Conservation (phyloP, 176 grass and related monocot species). For the Oryza glaberrima region DNA sequence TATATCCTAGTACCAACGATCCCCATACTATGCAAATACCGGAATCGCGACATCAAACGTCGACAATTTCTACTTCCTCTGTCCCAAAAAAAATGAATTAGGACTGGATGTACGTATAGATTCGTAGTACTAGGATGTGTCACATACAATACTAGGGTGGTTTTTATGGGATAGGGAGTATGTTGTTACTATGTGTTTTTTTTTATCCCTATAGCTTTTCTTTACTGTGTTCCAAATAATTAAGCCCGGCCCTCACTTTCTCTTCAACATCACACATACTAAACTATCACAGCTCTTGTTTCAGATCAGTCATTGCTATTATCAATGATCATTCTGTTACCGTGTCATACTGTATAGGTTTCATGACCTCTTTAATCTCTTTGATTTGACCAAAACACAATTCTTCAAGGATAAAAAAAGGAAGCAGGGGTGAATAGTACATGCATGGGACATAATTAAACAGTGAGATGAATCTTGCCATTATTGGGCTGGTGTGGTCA, state of each 20-base stretch:
- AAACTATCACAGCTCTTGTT: neutral
- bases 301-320: neutral
- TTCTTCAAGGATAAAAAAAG: neutral
- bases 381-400: neutral
- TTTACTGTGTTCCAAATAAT: neutral
- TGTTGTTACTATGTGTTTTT: no score
- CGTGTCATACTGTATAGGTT: neutral
- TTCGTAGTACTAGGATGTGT: no score
- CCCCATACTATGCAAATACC: no score
- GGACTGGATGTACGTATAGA: no score
- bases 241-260: neutral
- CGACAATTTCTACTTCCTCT: no score
- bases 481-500: conserved; percentile 32
- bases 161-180: neutral
- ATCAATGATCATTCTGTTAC: neutral
- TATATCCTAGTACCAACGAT: no score
- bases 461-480: neutral
- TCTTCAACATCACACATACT: no score
- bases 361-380: neutral
- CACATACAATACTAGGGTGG: no score
- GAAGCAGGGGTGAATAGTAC: neutral
- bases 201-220: neutral
- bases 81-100: no score
- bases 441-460: neutral
- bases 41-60: no score